Evolutionary conservation across 768 basidiomycete genomes (phyloP).

Genomic region (Termitomyces sp.): DNA sequence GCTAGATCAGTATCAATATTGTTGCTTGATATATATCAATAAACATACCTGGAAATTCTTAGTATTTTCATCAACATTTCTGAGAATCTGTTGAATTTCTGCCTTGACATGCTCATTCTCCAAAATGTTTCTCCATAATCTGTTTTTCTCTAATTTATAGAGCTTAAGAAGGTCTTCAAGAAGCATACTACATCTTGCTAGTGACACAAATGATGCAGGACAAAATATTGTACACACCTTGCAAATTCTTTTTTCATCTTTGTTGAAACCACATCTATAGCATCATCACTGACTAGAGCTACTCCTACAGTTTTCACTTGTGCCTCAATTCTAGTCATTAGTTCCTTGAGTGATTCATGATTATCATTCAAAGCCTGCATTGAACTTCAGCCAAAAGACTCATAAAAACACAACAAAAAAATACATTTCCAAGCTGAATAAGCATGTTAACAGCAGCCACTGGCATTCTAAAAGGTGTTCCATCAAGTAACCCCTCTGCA

Average conservation of each 20-base stretch:
- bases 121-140: background rate
- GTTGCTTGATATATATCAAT: background rate
- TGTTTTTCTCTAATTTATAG: no score
- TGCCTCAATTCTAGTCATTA: background rate
- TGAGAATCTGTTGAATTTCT: background rate
- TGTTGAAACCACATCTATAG: background rate
- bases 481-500: background rate
- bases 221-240: background rate
- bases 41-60: slow-evolving; percentile 6
- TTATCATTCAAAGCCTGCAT: background rate
- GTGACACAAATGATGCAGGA: no score
- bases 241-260: background rate
- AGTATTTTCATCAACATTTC: slow-evolving; percentile 6
- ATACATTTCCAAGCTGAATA: background rate
- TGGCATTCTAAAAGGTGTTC: background rate
- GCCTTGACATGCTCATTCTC: slow-evolving; percentile 9
- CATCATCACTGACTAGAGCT: background rate
- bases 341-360: background rate
- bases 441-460: background rate
- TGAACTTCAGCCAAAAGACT: background rate
- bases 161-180: background rate
- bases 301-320: background rate
- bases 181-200: background rate
- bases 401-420: background rate
- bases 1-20: background rate